Evolutionary conservation across 805 yeast species (phyloP).

Genomic region (Komagataella kurtzmanii): DNA sequence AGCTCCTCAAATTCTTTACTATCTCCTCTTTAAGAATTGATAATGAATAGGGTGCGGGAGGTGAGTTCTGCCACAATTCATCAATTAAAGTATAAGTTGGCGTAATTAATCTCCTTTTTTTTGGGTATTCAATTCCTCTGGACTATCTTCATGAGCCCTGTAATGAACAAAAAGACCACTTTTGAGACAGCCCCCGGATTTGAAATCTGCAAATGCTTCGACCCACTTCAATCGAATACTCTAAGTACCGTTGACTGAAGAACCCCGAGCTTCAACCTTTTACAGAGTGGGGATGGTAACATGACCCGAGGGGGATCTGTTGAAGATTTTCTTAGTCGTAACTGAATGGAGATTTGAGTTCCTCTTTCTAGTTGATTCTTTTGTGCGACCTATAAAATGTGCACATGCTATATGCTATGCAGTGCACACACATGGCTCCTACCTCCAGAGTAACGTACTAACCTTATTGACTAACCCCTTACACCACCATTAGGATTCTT

Average conservation of each 20-base stretch:
- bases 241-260: conserved; percentile 32
- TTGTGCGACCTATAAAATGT: conserved; percentile 2
- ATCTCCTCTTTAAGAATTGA: neutral
- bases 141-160: conserved; percentile 20
- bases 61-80: neutral
- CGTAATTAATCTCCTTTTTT: neutral
- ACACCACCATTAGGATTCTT: conserved; percentile 12
- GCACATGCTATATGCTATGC: conserved; percentile 3
- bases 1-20: neutral
- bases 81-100: neutral
- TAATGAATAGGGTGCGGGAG: neutral
- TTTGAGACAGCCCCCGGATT: conserved; percentile 36
- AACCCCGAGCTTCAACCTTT: conserved; percentile 22
- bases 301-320: conserved; percentile 12
- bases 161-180: conserved; percentile 44
- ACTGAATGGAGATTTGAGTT: conserved; percentile 20
- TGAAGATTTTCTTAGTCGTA: conserved; percentile 16
- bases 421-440: too few relatives aligned
- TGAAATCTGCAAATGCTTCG: conserved; percentile 33
- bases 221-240: conserved; percentile 25
- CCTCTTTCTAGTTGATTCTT: conserved; percentile 19
- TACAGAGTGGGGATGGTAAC: conserved; percentile 6
- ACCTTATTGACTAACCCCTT: conserved; percentile 15
- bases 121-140: neutral
- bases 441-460: too few relatives aligned